Base-by-base conservation (phyloP, 768 basidiomycete genomes). In the Sarcomyxa edulis region DNA sequence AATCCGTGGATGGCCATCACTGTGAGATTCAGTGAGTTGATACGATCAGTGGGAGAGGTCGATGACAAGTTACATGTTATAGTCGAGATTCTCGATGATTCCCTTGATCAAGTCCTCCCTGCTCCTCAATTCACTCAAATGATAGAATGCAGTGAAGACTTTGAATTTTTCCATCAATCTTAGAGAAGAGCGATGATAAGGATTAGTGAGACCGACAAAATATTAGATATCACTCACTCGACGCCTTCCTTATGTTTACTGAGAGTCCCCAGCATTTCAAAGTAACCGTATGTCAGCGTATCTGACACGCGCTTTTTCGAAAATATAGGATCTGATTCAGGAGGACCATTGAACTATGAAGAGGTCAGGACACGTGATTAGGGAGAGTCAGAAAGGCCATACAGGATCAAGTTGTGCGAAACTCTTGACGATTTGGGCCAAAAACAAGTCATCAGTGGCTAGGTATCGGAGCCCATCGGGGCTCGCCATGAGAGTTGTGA, bases 111-210 rank as follows among this genome's bases (percentile, higher is more conserved):
- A 68, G 54, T 98, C 94, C 53, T 97, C 93, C 25, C 96, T 73
- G 58, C 84, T 86, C 18, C 84, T 73, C 24, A 97, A 71, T 53
- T 98, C 96, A 52, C 85, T 90, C 30, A 98, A 63, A 54, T 93
- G 94, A 55, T 98, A 98, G 58, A 98, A 94, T 0, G 89, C 84
- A 1, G 93, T 98, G 59, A 97, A 98, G 19, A 97, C 74, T 51
- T 86, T 88, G 61, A 85, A 85, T 49, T 87, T 87, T 60, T 96
- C 92, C 58, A 99, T 63, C 10, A 98, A 62, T 30, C 94, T 95
- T 43, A 10, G 16, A n/a, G 35, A 42, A 43, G n/a, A 40, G 5
- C 22, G 9, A 8, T 25, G 16, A 29, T 39, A 35, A 45, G 40
- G 15, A 32, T 40, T 9, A n/a, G n/a, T 37, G n/a, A 26, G 10